phyloP scores from a whole-genome alignment of 1,284 basidiomycete genomes.

The Phlebopus sp. region DNA sequence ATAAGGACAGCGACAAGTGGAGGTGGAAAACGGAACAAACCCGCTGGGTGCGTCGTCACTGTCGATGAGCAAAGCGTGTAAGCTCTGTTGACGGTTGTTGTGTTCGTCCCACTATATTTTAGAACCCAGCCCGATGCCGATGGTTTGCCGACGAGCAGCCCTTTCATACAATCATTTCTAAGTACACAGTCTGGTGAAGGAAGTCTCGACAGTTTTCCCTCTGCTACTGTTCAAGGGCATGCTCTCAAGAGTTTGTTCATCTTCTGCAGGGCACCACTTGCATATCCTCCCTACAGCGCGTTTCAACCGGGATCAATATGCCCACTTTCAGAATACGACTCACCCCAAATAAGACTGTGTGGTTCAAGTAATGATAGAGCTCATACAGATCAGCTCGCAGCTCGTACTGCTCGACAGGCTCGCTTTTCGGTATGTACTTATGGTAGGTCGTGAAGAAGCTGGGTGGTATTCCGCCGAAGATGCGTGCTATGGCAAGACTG shows the following conservation, averaged over 20 bases:
- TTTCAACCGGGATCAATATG: conserved; percentile 5
- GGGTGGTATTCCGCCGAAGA: conserved; percentile 78
- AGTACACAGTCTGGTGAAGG: too few relatives aligned
- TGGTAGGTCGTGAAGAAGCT: conserved; percentile 79
- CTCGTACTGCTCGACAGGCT: conserved; percentile 69
- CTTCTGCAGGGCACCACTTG: conserved; percentile 50
- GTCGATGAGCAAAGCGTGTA: conserved; percentile 21
- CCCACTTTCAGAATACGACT: conserved; percentile 24
- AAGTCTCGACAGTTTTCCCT: too few relatives aligned
- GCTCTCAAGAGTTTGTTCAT: conserved; percentile 49
- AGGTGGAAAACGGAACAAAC: conserved; percentile 12
- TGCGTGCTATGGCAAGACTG: conserved; percentile 77
- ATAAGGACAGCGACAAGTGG: not conserved
- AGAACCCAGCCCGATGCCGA: conserved; percentile 11
- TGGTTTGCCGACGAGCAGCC: not conserved
- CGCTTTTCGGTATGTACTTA: conserved; percentile 59
- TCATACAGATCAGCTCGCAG: conserved; percentile 75
- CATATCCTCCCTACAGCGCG: conserved; percentile 53
- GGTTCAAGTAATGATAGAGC: conserved; percentile 87
- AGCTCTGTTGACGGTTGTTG: conserved; percentile 30
- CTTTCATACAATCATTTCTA: too few relatives aligned
- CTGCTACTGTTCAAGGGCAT: conserved; percentile 22
- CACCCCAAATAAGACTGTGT: conserved; percentile 73
- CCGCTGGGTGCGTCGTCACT: conserved; percentile 16
- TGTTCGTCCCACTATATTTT: conserved; percentile 3